These are phyloP conservation scores for Podospora australis DNA, from an alignment of 495 filamentous ascomycete species.

Conservation along the genomic window DNA sequence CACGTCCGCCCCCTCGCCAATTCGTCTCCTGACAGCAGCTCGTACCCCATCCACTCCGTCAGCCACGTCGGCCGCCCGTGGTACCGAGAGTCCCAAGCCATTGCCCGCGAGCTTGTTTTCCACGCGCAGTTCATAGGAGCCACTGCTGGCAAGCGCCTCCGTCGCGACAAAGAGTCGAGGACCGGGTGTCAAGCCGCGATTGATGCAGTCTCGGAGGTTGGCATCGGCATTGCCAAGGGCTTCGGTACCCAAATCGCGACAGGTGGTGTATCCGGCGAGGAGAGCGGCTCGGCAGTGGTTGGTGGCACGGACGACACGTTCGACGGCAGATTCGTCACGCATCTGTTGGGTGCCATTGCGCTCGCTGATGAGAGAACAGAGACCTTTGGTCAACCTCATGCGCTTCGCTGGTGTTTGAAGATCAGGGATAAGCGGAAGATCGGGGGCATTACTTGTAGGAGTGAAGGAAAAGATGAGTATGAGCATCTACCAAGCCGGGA, in stretches of 20 bases:
- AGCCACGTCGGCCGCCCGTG: constrained; percentile 35
- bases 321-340: constrained; percentile 44
- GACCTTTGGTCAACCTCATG: too few relatives aligned
- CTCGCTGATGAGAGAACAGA: too few relatives aligned
- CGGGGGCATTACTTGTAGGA: constrained; percentile 25
- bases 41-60: constrained; percentile 41
- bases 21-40: constrained; percentile 39
- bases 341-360: constrained; percentile 38
- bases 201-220: constrained; percentile 39
- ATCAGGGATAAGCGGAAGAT: neutral
- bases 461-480: constrained; percentile 50
- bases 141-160: constrained; percentile 41
- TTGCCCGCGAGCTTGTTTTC: constrained; percentile 33
- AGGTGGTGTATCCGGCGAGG: constrained; percentile 50
- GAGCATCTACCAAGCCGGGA: constrained; percentile 48
- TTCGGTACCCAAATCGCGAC: constrained; percentile 50
- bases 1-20: constrained; percentile 46
- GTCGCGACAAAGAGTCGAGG: constrained; percentile 48
- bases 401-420: neutral
- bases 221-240: constrained; percentile 39
- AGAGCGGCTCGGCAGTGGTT: constrained; percentile 44
- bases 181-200: constrained; percentile 44
- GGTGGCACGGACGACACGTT: constrained; percentile 44
- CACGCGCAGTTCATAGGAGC: constrained; percentile 41
- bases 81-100: constrained; percentile 18